Percentiles rank a stretch among this genome's conserved stretches.
phyloP scores from a whole-genome alignment of 768 basidiomycete species.

The Suillus occidentalis region DNA sequence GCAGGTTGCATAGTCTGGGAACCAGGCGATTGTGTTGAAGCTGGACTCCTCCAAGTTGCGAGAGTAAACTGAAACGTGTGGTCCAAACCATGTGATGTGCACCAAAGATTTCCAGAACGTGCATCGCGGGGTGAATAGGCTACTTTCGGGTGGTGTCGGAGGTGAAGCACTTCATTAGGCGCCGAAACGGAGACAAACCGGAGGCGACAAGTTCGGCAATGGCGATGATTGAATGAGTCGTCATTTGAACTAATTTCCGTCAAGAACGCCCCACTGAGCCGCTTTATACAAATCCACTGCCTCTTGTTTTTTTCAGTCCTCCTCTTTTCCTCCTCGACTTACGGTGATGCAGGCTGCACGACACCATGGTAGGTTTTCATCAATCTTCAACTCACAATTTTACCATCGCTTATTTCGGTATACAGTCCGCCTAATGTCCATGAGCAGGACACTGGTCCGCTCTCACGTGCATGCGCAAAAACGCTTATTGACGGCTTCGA shows the following conservation, averaged over 20 bases:
- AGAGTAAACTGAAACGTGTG: neutral
- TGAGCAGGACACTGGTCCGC: constrained; percentile 2
- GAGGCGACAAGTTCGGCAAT: neutral
- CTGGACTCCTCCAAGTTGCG: neutral
- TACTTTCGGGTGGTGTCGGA: neutral
- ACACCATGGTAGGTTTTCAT: neutral
- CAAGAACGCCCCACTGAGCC: neutral
- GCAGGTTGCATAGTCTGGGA: neutral
- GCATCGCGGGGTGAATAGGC: neutral
- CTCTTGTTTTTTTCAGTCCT: neutral
- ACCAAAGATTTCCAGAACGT: neutral
- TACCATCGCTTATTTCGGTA: neutral
- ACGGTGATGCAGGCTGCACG: constrained; percentile 3
- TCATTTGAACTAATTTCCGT: neutral
- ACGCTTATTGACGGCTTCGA: neutral
- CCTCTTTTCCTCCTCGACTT: neutral
- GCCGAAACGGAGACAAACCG: neutral
- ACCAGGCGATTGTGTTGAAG: neutral
- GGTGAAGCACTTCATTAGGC: neutral
- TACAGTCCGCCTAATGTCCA: neutral
- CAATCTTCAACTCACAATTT: neutral
- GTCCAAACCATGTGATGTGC: neutral
- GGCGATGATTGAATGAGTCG: neutral
- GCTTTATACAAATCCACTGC: neutral
- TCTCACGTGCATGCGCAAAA: constrained; percentile 1